These are phyloP conservation scores for Dendrobium nobile DNA, from an alignment of 106 monocot species.

Conservation along the genomic window DNA sequence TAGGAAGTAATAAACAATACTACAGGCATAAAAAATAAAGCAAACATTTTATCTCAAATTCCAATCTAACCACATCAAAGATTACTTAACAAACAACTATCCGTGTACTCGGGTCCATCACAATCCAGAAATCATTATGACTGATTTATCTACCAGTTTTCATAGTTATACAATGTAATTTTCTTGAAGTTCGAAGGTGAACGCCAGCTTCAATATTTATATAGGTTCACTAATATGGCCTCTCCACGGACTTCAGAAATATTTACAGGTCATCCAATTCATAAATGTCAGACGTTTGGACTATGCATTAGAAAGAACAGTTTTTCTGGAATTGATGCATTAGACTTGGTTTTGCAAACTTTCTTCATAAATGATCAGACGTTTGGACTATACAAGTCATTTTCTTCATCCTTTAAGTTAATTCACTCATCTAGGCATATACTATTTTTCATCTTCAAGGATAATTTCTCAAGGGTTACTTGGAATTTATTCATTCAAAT, in stretches of 20 bases:
- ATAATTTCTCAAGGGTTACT: background rate
- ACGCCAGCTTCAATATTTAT: background rate
- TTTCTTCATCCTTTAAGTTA: too few species aligned
- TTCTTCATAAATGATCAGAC: background rate
- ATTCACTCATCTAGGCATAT: background rate
- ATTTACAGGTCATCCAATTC: background rate
- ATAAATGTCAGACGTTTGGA: background rate
- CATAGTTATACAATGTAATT: background rate
- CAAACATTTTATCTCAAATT: background rate
- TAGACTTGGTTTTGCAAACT: too few species aligned
- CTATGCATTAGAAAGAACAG: background rate
- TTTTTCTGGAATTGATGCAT: background rate
- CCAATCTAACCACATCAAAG: background rate
- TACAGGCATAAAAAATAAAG: background rate
- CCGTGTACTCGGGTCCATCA: background rate
- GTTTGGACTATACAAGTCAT: background rate
- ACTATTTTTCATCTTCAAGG: background rate
- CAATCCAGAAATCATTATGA: background rate
- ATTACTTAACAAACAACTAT: background rate
- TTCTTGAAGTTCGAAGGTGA: background rate
- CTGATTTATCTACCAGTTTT: background rate
- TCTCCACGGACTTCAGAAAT: background rate
- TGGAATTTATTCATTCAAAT: background rate
- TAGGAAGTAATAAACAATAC: background rate
- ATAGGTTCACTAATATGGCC: background rate